Percentiles rank a stretch among this genome's conserved stretches.
These are phyloP conservation scores for Cyphellophora attinorum DNA, from an alignment of 2,329 filamentous ascomycete species.

Conservation along the genomic window DNA sequence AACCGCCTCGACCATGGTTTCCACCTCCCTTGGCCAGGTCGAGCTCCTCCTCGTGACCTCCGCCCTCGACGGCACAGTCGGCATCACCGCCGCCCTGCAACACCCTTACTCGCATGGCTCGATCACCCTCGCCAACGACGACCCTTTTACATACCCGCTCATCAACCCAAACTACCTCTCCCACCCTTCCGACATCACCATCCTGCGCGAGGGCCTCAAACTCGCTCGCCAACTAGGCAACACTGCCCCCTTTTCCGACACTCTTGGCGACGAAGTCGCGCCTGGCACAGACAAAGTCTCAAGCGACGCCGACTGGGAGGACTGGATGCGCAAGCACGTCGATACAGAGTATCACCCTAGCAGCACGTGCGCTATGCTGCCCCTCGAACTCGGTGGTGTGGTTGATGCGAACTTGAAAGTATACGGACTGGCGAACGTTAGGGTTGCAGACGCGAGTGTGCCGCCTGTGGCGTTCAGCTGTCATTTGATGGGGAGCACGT, in stretches of 20 bases:
- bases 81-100: slow-evolving; percentile 14
- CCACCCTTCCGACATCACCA: slow-evolving; percentile 33
- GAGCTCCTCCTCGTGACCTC: slow-evolving; percentile 21
- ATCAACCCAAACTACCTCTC: slow-evolving; percentile 36
- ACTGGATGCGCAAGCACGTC: slow-evolving; percentile 11
- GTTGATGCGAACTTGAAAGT: slow-evolving; percentile 34
- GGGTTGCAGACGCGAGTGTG: slow-evolving; percentile 27
- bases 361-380: slow-evolving; percentile 36
- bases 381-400: slow-evolving; percentile 32
- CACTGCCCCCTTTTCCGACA: slow-evolving; percentile 21
- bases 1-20: slow-evolving; percentile 11
- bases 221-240: slow-evolving; percentile 24
- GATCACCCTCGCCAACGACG: slow-evolving; percentile 21
- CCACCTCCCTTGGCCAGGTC: slow-evolving; percentile 12
- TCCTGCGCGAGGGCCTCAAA: slow-evolving; percentile 27
- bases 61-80: slow-evolving; percentile 13
- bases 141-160: slow-evolving; percentile 24
- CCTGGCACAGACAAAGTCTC: slow-evolving; percentile 16
- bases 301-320: slow-evolving; percentile 22
- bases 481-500: slow-evolving; percentile 26
- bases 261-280: slow-evolving; percentile 23
- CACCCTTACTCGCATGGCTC: slow-evolving; percentile 18
- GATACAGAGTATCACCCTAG: slow-evolving; percentile 16
- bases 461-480: slow-evolving; percentile 25
- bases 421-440: slow-evolving; percentile 27